These are phyloP conservation scores for Epicoccum sorghinum DNA, from an alignment of 2,329 filamentous ascomycete genomes.

Conservation along the genomic window DNA sequence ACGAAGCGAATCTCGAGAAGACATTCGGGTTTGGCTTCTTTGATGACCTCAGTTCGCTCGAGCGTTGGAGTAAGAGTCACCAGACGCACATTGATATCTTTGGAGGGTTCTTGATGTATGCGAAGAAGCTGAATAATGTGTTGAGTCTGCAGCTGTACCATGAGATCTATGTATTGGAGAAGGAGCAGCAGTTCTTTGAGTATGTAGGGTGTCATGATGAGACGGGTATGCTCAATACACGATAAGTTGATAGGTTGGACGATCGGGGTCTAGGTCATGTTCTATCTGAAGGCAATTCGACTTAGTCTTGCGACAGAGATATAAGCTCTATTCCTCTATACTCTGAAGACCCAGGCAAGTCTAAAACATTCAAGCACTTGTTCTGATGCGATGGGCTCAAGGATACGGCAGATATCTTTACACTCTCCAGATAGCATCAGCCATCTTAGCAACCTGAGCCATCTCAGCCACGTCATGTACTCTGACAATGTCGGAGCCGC, in stretches of 20 bases:
- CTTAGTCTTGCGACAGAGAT: too few species aligned
- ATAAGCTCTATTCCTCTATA: too few species aligned
- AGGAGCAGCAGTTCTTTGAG: slow-evolving; percentile 52
- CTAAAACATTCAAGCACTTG: too few species aligned
- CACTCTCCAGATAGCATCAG: slow-evolving; percentile 84
- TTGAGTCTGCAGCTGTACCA: slow-evolving; percentile 50
- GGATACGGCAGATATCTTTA: too few species aligned
- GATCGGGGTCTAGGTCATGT: too few species aligned
- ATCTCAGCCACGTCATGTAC: slow-evolving; percentile 93
- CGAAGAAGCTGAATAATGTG: slow-evolving; percentile 45
- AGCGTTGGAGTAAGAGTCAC: slow-evolving; percentile 51
- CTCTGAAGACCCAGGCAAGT: too few species aligned
- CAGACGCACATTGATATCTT: slow-evolving; percentile 52
- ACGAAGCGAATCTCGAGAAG: slow-evolving; percentile 32
- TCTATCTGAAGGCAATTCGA: too few species aligned
- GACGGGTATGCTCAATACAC: slow-evolving; percentile 41
- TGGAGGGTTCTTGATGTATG: slow-evolving; percentile 49
- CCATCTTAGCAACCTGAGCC: slow-evolving; percentile 81
- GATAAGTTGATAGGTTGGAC: too few species aligned
- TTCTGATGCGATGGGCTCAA: too few species aligned
- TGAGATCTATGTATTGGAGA: slow-evolving; percentile 50
- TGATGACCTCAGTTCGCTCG: slow-evolving; percentile 49
- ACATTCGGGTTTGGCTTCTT: slow-evolving; percentile 54
- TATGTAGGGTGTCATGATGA: slow-evolving; percentile 50
- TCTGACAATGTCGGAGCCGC: slow-evolving; percentile 88